Percentiles rank a stretch among this genome's conserved stretches.
phyloP scores from a whole-genome alignment of 1,284 basidiomycete species.

The Schizopora paradoxa region DNA sequence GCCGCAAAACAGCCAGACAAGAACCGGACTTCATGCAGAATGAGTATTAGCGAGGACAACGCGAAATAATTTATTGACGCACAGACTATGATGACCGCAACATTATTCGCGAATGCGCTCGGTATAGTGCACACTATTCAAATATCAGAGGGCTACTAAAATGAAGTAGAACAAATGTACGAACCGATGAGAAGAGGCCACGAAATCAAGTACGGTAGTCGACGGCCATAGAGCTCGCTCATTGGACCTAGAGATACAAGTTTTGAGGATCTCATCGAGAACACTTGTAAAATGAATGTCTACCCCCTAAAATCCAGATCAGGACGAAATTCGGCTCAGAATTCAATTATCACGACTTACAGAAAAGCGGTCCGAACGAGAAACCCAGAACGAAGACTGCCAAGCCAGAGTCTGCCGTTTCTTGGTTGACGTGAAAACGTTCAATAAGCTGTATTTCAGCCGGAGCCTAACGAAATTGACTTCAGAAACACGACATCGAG shows the following conservation, averaged over 20 bases:
- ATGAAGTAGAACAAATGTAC: neutral
- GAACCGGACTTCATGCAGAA: constrained; percentile 16
- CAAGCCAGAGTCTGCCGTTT: constrained; percentile 21
- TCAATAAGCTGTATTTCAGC: constrained; percentile 20
- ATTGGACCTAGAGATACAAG: constrained; percentile 21
- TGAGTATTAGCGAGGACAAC: neutral
- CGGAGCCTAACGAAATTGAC: constrained; percentile 18
- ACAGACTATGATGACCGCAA: constrained; percentile 20
- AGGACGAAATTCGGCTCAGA: too few relatives aligned
- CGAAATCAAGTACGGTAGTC: constrained; percentile 19
- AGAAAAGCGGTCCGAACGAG: constrained; percentile 23
- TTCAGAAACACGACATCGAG: too few relatives aligned
- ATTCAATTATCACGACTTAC: too few relatives aligned
- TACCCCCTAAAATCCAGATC: too few relatives aligned
- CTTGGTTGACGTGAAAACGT: constrained; percentile 19
- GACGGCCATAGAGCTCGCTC: constrained; percentile 24
- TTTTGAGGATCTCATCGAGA: too few relatives aligned
- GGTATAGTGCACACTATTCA: constrained; percentile 13
- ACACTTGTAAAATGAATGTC: too few relatives aligned
- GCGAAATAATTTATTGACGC: too few relatives aligned
- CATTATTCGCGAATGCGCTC: constrained; percentile 19
- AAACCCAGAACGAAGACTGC: constrained; percentile 26
- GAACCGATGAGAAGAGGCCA: constrained; percentile 24
- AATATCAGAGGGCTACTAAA: too few relatives aligned
- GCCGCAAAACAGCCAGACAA: constrained; percentile 18